Percentiles rank a stretch among this genome's conserved stretches.
Conservation (phyloP, 192 early-diverging fungal species). For the Jimgerdemannia flammicorona region DNA sequence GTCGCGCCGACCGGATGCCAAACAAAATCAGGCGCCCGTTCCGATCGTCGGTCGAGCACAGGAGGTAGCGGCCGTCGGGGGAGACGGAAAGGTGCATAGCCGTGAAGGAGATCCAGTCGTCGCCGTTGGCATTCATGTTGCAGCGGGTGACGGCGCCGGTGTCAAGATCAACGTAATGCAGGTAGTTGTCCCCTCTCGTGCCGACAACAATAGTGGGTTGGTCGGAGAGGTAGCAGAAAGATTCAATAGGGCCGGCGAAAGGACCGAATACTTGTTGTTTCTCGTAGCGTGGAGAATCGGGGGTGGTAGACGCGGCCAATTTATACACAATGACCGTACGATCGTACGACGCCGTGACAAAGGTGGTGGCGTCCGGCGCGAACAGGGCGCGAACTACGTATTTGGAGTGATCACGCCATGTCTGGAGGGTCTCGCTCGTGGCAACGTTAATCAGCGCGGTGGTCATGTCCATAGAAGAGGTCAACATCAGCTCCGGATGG, state of each 20-base stretch:
- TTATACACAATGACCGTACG: slow-evolving; percentile 61
- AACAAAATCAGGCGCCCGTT: slow-evolving; percentile 67
- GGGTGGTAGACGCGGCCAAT: neutral
- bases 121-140: slow-evolving; percentile 78
- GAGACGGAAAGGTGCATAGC: slow-evolving; percentile 60
- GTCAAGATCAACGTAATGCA: slow-evolving; percentile 61
- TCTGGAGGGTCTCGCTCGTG: slow-evolving; percentile 42
- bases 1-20: slow-evolving; percentile 34
- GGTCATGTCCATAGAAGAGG: slow-evolving; percentile 51
- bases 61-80: slow-evolving; percentile 52
- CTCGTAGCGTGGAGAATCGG: neutral
- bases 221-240: slow-evolving; percentile 54
- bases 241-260: slow-evolving; percentile 59
- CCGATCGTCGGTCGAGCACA: slow-evolving; percentile 64
- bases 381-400: slow-evolving; percentile 64
- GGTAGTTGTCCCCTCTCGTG: slow-evolving; percentile 66
- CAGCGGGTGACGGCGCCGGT: slow-evolving; percentile 26
- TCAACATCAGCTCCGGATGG: slow-evolving; percentile 41
- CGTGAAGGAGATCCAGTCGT: slow-evolving; percentile 82
- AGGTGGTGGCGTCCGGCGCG: slow-evolving; percentile 45
- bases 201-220: slow-evolving; percentile 50
- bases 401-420: slow-evolving; percentile 66
- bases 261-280: slow-evolving; percentile 24
- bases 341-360: slow-evolving; percentile 72
- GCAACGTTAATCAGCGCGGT: slow-evolving; percentile 37